Conservation (phyloP, 352 stramenopile species). For the Pythium phragmitis region DNA sequence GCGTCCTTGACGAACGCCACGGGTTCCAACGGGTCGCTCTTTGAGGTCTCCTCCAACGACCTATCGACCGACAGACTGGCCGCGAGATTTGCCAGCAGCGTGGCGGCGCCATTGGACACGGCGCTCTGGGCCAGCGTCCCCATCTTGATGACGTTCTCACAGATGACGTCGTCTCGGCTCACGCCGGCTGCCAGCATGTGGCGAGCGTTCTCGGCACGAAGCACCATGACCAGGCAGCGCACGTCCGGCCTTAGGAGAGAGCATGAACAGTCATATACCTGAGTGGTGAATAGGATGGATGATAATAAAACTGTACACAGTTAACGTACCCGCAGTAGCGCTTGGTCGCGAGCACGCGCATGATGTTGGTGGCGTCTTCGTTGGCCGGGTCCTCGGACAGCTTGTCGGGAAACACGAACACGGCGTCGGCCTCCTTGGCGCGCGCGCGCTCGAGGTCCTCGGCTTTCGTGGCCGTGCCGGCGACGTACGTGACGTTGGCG, state of each 20-base stretch:
- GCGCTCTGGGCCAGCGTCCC: conserved; percentile 77
- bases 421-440: conserved; percentile 51
- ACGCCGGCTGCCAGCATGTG: conserved; percentile 81
- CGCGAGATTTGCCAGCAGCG: conserved; percentile 83
- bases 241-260: conserved; percentile 36
- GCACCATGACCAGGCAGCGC: conserved; percentile 74
- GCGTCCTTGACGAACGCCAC: conserved; percentile 29
- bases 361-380: conserved; percentile 85
- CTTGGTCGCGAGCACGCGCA: conserved; percentile 72
- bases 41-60: conserved; percentile 1
- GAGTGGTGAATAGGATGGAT: conserved; percentile 6
- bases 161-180: conserved; percentile 80
- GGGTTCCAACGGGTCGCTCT: not conserved
- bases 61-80: conserved; percentile 70
- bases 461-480: conserved; percentile 61
- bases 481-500: conserved; percentile 77
- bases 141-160: conserved; percentile 89
- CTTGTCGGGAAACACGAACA: conserved; percentile 87
- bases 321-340: conserved; percentile 63
- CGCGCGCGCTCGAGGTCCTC: conserved; percentile 75
- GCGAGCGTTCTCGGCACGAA: conserved; percentile 69
- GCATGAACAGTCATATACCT: too few relatives aligned
- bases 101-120: conserved; percentile 74
- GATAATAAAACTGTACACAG: not conserved
- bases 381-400: conserved; percentile 63